Evolutionary conservation across 805 yeast genomes (phyloP).

Genomic region (Candida nemodendra): DNA sequence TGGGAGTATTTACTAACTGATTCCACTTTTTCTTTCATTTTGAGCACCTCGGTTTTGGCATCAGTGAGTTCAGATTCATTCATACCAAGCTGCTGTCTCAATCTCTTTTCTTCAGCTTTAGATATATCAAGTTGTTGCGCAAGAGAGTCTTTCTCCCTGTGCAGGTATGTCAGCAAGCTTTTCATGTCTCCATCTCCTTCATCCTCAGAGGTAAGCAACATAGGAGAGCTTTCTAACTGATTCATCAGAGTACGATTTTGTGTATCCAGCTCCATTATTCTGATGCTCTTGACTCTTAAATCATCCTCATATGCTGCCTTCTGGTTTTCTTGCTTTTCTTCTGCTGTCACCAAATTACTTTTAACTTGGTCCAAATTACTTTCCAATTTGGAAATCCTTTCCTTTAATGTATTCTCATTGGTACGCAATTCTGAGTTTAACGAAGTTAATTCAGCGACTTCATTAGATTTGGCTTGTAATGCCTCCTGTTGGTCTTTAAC

Average conservation of each 20-base stretch:
- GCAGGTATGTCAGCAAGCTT: constrained; percentile 59
- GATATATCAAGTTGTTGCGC: constrained; percentile 56
- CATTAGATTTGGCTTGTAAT: constrained; percentile 24
- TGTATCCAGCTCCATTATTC: constrained; percentile 55
- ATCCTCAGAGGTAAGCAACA: constrained; percentile 13
- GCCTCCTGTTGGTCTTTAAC: constrained; percentile 18
- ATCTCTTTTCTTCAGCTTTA: constrained; percentile 51
- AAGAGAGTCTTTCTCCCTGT: constrained; percentile 72
- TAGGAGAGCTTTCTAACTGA: constrained; percentile 49
- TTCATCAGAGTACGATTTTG: constrained; percentile 68
- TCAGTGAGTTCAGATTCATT: constrained; percentile 50
- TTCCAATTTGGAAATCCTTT: constrained; percentile 37
- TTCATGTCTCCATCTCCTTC: constrained; percentile 36
- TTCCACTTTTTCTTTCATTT: constrained; percentile 26
- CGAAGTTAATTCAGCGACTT: constrained; percentile 31
- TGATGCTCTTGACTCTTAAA: constrained; percentile 41
- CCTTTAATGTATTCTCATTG: constrained; percentile 20
- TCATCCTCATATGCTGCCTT: constrained; percentile 44
- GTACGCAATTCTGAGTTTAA: constrained; percentile 15
- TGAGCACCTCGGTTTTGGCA: constrained; percentile 46
- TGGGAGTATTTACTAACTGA: constrained; percentile 21
- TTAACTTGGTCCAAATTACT: constrained; percentile 34
- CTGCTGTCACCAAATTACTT: constrained; percentile 34
- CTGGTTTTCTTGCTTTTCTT: constrained; percentile 47
- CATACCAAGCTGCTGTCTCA: constrained; percentile 49